These are phyloP conservation scores for Anisodus tanguticus DNA, from an alignment of 257 asterid genomes.

Conservation along the genomic window DNA sequence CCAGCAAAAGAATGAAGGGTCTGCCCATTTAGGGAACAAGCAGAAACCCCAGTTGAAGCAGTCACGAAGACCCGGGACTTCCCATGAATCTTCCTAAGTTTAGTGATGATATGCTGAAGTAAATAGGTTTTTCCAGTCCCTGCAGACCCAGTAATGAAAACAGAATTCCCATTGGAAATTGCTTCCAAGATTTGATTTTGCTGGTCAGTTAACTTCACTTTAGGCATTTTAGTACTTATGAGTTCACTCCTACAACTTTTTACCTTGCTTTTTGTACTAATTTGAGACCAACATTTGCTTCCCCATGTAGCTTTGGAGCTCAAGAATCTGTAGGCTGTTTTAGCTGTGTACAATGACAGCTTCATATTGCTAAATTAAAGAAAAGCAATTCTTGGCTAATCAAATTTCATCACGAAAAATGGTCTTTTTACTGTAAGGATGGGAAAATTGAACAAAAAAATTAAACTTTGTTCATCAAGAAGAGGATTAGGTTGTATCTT, in stretches of 20 bases:
- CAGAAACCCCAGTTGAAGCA: conserved; percentile 79
- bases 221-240: conserved; percentile 37
- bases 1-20: conserved; percentile 74
- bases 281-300: conserved; percentile 26
- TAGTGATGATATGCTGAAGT: conserved; percentile 51
- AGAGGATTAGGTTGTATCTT: not conserved
- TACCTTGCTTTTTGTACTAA: conserved; percentile 33
- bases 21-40: conserved; percentile 60
- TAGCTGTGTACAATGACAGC: conserved; percentile 43
- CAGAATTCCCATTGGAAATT: conserved; percentile 53
- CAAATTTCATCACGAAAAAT: conserved; percentile 14
- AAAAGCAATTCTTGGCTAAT: not conserved
- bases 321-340: conserved; percentile 46
- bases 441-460: not conserved
- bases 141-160: conserved; percentile 80
- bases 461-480: not conserved
- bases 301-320: conserved; percentile 45
- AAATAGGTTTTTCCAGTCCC: conserved; percentile 77
- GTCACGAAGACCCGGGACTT: conserved; percentile 60
- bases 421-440: not conserved
- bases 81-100: conserved; percentile 59
- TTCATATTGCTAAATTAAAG: conserved; percentile 40
- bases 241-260: conserved; percentile 32
- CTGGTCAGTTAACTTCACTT: conserved; percentile 60
- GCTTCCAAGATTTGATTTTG: conserved; percentile 61